Evolutionary conservation across 805 yeast species (phyloP).

Genomic region (Lachancea cidri): DNA sequence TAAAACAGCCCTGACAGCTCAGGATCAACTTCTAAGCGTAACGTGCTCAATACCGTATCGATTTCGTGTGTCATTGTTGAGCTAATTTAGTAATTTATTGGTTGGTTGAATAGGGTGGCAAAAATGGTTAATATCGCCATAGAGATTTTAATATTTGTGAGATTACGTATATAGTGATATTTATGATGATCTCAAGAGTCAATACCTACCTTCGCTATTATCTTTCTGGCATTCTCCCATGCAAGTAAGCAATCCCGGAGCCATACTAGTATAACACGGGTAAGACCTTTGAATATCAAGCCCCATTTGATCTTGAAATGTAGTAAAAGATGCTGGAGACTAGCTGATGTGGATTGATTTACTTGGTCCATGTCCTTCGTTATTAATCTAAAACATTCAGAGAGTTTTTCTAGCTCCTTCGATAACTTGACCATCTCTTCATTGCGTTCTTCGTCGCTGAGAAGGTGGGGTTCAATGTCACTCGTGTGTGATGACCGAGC

Average conservation of each 20-base stretch:
- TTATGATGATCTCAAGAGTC: background rate
- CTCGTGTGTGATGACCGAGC: conserved; percentile 14
- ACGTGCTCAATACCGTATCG: conserved; percentile 34
- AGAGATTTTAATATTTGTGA: background rate
- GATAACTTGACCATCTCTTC: conserved; percentile 33
- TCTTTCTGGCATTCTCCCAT: conserved; percentile 36
- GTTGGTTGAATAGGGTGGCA: conserved; percentile 5
- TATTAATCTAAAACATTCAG: conserved; percentile 36
- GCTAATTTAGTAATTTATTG: too few relatives aligned
- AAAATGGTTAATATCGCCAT: background rate
- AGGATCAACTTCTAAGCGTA: conserved; percentile 62
- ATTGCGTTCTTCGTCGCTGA: conserved; percentile 35
- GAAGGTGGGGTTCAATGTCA: conserved; percentile 25
- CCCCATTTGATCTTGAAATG: conserved; percentile 29
- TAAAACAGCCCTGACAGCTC: conserved; percentile 49
- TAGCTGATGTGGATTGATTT: conserved; percentile 29
- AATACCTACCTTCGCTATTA: conserved; percentile 11
- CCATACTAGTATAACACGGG: conserved; percentile 34
- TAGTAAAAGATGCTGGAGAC: conserved; percentile 24
- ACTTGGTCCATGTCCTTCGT: conserved; percentile 36
- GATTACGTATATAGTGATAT: conserved; percentile 1
- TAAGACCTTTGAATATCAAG: conserved; percentile 27
- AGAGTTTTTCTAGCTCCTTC: conserved; percentile 35
- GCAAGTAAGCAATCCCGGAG: conserved; percentile 35
- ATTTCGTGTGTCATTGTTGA: conserved; percentile 20